Percentiles rank a stretch among this genome's conserved stretches.
Conservation (phyloP, 2,329 filamentous ascomycete species). For the Paramyrothecium sp. region DNA sequence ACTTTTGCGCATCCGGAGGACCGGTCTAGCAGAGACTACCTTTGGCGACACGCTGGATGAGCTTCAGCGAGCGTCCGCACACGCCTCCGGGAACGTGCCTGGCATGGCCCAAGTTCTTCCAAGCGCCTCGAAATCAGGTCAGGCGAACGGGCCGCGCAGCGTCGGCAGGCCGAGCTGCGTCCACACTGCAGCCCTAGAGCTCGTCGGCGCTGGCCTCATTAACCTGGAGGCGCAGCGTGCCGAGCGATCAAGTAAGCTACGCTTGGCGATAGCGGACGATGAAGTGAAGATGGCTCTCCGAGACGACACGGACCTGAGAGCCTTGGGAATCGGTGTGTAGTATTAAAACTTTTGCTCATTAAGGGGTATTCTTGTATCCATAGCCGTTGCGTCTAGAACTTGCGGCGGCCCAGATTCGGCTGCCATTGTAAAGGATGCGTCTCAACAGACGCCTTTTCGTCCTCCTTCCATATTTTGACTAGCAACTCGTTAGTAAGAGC, state of each 20-base stretch:
- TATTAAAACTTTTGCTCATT: conserved; percentile 2
- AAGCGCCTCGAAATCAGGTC: conserved; percentile 23
- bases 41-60: conserved; percentile 90
- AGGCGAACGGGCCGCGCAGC: conserved; percentile 23
- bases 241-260: conserved; percentile 83
- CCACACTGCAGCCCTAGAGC: conserved; percentile 72
- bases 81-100: conserved; percentile 30
- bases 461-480: conserved; percentile 96
- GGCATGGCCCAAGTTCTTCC: conserved; percentile 35
- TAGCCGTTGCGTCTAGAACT: conserved; percentile 51
- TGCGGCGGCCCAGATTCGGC: conserved; percentile 73
- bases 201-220: conserved; percentile 85
- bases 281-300: conserved; percentile 85
- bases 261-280: conserved; percentile 84
- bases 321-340: conserved; percentile 62
- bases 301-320: conserved; percentile 84
- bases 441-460: conserved; percentile 86
- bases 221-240: conserved; percentile 78
- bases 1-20: conserved; percentile 74
- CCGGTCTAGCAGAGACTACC: conserved; percentile 82
- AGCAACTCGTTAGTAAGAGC: conserved; percentile 19
- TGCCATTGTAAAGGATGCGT: conserved; percentile 93
- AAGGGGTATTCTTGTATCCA: conserved; percentile 5
- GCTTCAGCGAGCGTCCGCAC: conserved; percentile 36
- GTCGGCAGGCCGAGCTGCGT: conserved; percentile 41